These are phyloP conservation scores for Phytopythium mirpurense DNA, from an alignment of 352 stramenopile species.

Conservation along the genomic window DNA sequence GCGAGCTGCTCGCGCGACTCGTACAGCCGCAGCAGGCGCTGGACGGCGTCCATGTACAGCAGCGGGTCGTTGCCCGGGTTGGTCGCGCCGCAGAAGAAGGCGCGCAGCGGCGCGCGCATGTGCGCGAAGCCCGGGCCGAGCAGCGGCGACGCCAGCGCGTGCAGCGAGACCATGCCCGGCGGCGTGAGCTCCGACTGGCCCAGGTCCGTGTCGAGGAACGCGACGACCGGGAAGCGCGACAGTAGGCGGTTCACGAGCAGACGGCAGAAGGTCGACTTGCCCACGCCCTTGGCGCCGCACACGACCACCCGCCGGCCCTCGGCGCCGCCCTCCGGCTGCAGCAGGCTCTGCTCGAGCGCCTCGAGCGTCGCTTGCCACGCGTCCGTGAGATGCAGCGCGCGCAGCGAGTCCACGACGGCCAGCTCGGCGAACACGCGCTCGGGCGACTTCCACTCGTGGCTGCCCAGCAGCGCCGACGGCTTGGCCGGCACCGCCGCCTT, in stretches of 20 bases:
- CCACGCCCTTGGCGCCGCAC: constrained; percentile 93
- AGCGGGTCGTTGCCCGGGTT: constrained; percentile 74
- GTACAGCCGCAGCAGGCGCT: constrained; percentile 63
- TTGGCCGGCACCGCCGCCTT: constrained; percentile 7
- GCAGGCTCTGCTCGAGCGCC: constrained; percentile 32
- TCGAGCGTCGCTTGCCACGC: constrained; percentile 48
- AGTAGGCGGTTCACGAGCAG: constrained; percentile 93
- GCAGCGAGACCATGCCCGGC: constrained; percentile 90
- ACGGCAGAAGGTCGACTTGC: constrained; percentile 94
- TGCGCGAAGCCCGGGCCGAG: constrained; percentile 90
- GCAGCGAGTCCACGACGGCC: constrained; percentile 48
- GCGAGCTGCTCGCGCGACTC: constrained; percentile 33
- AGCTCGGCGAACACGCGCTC: constrained; percentile 51
- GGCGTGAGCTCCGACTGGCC: constrained; percentile 94
- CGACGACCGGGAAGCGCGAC: constrained; percentile 57
- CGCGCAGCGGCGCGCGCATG: constrained; percentile 72
- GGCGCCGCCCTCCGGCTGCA: constrained; percentile 4
- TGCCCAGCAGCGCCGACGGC: neutral
- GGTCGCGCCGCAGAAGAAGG: constrained; percentile 70
- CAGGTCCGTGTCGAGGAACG: constrained; percentile 94
- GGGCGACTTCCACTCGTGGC: constrained; percentile 49
- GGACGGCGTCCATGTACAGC: constrained; percentile 70
- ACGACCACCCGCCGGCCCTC: constrained; percentile 74
- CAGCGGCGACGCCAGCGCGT: constrained; percentile 83
- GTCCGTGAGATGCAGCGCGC: constrained; percentile 55